Evolutionary conservation across 305 asterid species (phyloP), one percentile per base, ranked within the genome.

Genomic region (Nicotiana rustica): DNA sequence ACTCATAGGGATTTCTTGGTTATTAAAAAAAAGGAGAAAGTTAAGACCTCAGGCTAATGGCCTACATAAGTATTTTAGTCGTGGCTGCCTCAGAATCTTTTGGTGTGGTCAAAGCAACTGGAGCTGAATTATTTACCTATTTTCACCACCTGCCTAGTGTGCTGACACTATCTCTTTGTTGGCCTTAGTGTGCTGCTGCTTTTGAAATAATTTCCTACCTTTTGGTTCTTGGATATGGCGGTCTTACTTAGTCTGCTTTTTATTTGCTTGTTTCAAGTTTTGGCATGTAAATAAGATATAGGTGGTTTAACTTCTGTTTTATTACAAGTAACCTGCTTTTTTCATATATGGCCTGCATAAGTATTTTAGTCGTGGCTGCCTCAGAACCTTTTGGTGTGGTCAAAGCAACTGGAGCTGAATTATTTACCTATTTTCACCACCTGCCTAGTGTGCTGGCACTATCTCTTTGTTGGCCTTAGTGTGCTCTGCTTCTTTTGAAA

Each of bases 1-100:
- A 71, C 62, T 47, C 14, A 6, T 10, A 4, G 4, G 21, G 79
- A 18, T 47, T 70, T 49, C 79, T 73, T 49, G 79, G 79, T 73
- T 47, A 73, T 10, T 49, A 21, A 52, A 33, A 49, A 15, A 17
- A 57, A 14, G 18, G 19, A 71, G 6, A 21, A 71, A 21, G 19
- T 47, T 44, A n/a, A 75, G 79, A 73, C 41, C 62, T 21, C 25
- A 29, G 60, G 41, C 21, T 73, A 71, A 47, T 71, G 18, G 36
- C 78, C 59, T 41, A 59, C 25, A 9, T 41, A 70, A 47, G 35
- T 47, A 47, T 3, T 71, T 44, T 67, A 8, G 61, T 71, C 78
- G 8, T 71, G 36, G 38, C 60, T 71, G 60, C 13, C 61, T 19
- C 13, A 3, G 13, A 71, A 47, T 13, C 12, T 47, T 41, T 21